phyloP scores from a whole-genome alignment of 2,329 filamentous ascomycete species.

The Stemphylium vesicarium region DNA sequence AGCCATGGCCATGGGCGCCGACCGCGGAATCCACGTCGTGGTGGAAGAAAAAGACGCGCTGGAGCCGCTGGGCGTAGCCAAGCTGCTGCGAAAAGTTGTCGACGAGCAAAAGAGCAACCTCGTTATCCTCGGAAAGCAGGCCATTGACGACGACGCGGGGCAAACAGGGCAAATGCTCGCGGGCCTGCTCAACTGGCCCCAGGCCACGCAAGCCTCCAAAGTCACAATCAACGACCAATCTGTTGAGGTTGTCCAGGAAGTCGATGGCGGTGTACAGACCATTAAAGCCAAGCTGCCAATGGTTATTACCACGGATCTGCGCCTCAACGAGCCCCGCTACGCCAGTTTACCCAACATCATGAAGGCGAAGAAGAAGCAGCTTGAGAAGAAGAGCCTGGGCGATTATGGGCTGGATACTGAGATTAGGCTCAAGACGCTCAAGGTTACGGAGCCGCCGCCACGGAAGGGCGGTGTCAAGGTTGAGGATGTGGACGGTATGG shows the following conservation, averaged over 20 bases:
- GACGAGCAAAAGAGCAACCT: conserved; percentile 87
- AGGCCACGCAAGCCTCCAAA: conserved; percentile 91
- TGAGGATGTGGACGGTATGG: conserved; percentile 93
- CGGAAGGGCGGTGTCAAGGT: conserved; percentile 96
- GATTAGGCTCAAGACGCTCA: conserved; percentile 83
- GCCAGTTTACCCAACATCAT: conserved; percentile 97
- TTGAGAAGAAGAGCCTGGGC: conserved; percentile 86
- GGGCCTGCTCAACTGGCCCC: conserved; percentile 86
- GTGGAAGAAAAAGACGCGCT: conserved; percentile 69
- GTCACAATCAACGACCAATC: conserved; percentile 75
- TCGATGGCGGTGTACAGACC: conserved; percentile 94
- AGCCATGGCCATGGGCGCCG: conserved; percentile 98
- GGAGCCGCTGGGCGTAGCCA: conserved; percentile 91
- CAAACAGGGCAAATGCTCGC: conserved; percentile 99
- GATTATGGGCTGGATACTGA: conserved; percentile 76
- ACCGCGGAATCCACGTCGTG: conserved; percentile 82
- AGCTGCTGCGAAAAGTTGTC: conserved; percentile 80
- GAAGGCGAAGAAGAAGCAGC: conserved; percentile 99
- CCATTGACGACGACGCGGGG: conserved; percentile 92
- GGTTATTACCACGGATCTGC: conserved; percentile 92
- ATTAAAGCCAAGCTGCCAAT: conserved; percentile 84
- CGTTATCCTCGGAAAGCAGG: conserved; percentile 95
- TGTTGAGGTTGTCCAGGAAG: conserved; percentile 84
- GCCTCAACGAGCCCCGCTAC: conserved; percentile 93
- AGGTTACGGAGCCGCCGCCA: conserved; percentile 85